Evolutionary conservation across 23 red algal genomes (phyloP).

Genomic region (Chondrus crispus): DNA sequence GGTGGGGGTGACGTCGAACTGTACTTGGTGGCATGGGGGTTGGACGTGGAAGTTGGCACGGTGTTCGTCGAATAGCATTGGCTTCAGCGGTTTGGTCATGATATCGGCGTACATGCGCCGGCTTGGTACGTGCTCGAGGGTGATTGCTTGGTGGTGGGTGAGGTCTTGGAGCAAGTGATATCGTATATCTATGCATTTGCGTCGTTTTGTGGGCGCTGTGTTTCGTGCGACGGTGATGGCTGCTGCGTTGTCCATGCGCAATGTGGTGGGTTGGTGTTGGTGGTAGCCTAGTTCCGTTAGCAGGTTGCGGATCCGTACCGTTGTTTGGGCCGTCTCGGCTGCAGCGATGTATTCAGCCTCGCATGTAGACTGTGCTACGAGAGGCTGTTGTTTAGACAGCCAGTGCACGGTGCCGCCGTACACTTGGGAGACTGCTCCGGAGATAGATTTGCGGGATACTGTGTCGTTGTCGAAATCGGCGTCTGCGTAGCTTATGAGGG

Average conservation of each 20-base stretch:
- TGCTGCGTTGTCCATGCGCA: neutral
- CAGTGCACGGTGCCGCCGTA: no score
- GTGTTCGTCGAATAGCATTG: no score
- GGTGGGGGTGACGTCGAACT: no score
- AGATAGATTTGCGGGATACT: no score
- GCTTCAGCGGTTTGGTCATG: no score
- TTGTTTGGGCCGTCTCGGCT: neutral
- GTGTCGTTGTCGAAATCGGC: no score
- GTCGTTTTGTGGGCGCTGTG: neutral
- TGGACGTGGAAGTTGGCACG: no score
- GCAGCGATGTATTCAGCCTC: constrained; percentile 14
- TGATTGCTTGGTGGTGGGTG: neutral
- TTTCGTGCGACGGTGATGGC: neutral
- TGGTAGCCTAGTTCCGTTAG: neutral
- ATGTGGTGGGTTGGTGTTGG: neutral
- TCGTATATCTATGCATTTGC: neutral
- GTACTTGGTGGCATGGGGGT: no score
- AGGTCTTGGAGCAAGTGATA: neutral
- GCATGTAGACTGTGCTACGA: no score
- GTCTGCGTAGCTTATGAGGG: no score
- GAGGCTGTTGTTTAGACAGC: no score
- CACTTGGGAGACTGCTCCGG: no score
- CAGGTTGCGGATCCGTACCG: neutral
- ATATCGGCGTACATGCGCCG: neutral
- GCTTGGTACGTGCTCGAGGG: neutral